Base-by-base conservation (phyloP, 768 basidiomycete genomes). In the Heimioporus sp. region DNA sequence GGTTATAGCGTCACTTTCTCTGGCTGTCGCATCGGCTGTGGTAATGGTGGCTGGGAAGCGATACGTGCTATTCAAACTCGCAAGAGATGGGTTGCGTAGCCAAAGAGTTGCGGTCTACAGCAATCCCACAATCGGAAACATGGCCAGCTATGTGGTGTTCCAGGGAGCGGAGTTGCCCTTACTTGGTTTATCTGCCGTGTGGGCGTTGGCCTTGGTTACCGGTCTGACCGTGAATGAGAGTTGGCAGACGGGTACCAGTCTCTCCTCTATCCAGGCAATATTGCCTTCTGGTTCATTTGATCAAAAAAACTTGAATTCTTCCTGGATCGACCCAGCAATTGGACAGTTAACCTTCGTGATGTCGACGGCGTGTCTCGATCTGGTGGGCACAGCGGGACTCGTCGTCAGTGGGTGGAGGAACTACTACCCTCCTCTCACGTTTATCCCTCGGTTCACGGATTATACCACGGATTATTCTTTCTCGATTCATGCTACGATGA, bases 391-490 rank as follows among this genome's bases (percentile, higher is more conserved):
- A 3, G 42, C 19, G n/a, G 54, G 54, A 17, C 52, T 59, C 41
- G 13, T 60, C 6, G 36, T 11, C 12, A 19, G 35, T 7, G 46
- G 34, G n/a, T 12, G 40, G 8, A 19, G 44, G 13, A 17, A 52
- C 24, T 59, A 48, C 34, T 63, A 63, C 35, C 62, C 56, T 32
- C 54, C 62, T 17, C 45, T 50, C 21, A 45, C 43, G 8, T 38
- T 38, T 4, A 9, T 9, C n/a, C 12, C 4, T 11, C 5, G 4
- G 34, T 35, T 35, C 34, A 8, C 11, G 15, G 16, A 16, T n/a
- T 15, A 4, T 19, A 10, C 3, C 38, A n/a, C 5, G 8, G 38
- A 39, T 1, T 44, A 45, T 24, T 52, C 43, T 12, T 31, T 42
- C 39, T 21, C 48, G 12, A 10, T 20, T 19, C 43, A 46, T 17